Evolutionary conservation across 2,329 filamentous ascomycete genomes (phyloP).

Genomic region (Stylonectria norvegica): DNA sequence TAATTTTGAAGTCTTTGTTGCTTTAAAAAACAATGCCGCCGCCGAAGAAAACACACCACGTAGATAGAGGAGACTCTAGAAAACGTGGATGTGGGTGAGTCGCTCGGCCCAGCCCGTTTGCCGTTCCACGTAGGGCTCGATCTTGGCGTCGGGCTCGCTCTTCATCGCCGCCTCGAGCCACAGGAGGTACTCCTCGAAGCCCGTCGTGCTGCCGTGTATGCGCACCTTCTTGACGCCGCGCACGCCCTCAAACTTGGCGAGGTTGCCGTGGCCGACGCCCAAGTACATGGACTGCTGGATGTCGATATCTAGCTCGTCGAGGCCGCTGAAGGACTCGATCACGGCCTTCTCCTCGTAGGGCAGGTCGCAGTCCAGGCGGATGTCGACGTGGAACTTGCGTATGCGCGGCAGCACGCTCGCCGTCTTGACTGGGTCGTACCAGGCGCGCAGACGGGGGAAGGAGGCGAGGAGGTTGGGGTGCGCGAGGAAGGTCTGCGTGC

Average conservation of each 20-base stretch:
- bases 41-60: no score
- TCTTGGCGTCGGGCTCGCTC: constrained; percentile 20
- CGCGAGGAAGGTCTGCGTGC: constrained; percentile 42
- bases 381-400: constrained; percentile 36
- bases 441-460: constrained; percentile 38
- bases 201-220: constrained; percentile 37
- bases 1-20: no score
- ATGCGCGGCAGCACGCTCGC: constrained; percentile 32
- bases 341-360: constrained; percentile 31
- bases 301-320: constrained; percentile 40
- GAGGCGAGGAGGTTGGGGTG: constrained; percentile 39
- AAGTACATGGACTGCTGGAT: constrained; percentile 38
- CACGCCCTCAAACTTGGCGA: constrained; percentile 42
- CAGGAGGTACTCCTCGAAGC: constrained; percentile 40
- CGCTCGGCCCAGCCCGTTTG: constrained; percentile 23
- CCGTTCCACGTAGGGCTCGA: constrained; percentile 19
- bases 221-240: constrained; percentile 36
- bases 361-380: constrained; percentile 41
- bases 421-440: constrained; percentile 31
- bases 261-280: constrained; percentile 36
- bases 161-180: constrained; percentile 41
- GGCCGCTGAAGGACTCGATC: constrained; percentile 34
- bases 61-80: no score
- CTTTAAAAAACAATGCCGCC: no score
- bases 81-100: constrained; percentile 22